A percentile compares a stretch with the other conserved stretches of the same genome.
These are phyloP conservation scores for Fusarium sp. DNA, from an alignment of 2,329 filamentous ascomycete genomes.

Conservation along the genomic window DNA sequence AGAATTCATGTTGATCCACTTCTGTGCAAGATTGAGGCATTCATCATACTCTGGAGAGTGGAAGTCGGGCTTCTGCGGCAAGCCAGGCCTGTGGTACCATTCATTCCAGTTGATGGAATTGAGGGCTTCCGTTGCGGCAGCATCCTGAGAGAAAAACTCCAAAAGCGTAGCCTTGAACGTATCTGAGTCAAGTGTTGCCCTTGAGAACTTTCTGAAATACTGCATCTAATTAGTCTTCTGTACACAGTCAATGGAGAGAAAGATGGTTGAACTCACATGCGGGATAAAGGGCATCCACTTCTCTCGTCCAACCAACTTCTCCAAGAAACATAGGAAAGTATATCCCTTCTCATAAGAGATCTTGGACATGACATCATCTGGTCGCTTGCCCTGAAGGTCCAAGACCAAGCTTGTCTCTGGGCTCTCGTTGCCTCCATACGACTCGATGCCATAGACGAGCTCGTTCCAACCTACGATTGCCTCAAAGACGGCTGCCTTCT, in stretches of 20 bases:
- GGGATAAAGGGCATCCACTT: neutral
- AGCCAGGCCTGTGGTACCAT: neutral
- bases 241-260: too few relatives aligned
- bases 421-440: neutral
- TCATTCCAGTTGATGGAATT: neutral
- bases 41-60: neutral
- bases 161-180: neutral
- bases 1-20: neutral
- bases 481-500: neutral
- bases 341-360: constrained; percentile 1
- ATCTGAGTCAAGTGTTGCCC: neutral
- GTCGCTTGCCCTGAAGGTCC: neutral
- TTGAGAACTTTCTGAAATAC: neutral
- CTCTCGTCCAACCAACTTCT: neutral
- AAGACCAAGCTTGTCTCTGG: neutral
- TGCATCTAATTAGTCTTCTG: neutral
- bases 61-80: neutral
- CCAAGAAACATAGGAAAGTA: neutral
- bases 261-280: neutral
- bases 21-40: neutral
- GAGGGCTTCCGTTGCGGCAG: neutral
- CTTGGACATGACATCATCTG: constrained; percentile 2
- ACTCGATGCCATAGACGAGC: neutral
- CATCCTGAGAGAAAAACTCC: neutral
- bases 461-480: constrained; percentile 7